These are phyloP conservation scores for Coemansia sp. DNA, from an alignment of 192 early-diverging fungal genomes.

Conservation along the genomic window DNA sequence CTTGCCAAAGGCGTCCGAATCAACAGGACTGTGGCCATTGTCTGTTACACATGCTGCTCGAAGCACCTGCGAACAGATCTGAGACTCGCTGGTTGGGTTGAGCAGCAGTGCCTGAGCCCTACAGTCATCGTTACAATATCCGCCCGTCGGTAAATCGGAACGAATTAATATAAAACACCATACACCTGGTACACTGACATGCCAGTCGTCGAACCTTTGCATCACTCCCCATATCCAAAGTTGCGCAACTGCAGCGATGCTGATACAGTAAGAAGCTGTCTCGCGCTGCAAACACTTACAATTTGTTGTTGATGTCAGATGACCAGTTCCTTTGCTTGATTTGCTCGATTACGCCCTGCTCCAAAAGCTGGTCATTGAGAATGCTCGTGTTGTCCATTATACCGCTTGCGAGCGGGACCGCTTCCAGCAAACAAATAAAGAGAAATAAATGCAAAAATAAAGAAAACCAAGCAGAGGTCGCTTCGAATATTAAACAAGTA, in stretches of 20 bases:
- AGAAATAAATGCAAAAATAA: background rate
- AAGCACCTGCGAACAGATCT: slow-evolving; percentile 40
- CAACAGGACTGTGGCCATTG: background rate
- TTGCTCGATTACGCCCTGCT: slow-evolving; percentile 27
- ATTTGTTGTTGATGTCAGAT: slow-evolving; percentile 31
- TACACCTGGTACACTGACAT: no score
- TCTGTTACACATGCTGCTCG: slow-evolving; percentile 15
- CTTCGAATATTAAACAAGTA: no score
- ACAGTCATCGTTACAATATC: slow-evolving; percentile 1
- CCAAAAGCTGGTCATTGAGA: slow-evolving; percentile 15
- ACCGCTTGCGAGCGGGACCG: background rate
- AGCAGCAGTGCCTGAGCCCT: slow-evolving; percentile 40
- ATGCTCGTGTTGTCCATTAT: background rate
- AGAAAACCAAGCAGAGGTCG: no score
- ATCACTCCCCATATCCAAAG: no score
- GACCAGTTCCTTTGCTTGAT: slow-evolving; percentile 41
- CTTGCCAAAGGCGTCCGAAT: slow-evolving; percentile 22
- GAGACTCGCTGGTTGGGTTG: slow-evolving; percentile 13
- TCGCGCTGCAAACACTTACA: slow-evolving; percentile 24
- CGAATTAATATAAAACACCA: no score
- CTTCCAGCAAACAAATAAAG: background rate
- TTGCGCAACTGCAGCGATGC: no score
- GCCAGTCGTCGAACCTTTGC: no score
- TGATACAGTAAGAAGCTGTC: background rate
- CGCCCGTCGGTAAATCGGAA: no score